Evolutionary conservation across 2,329 filamentous ascomycete species (phyloP), one percentile per base, ranked within the genome.

Genomic region (Aspergillus novoparasiticus): DNA sequence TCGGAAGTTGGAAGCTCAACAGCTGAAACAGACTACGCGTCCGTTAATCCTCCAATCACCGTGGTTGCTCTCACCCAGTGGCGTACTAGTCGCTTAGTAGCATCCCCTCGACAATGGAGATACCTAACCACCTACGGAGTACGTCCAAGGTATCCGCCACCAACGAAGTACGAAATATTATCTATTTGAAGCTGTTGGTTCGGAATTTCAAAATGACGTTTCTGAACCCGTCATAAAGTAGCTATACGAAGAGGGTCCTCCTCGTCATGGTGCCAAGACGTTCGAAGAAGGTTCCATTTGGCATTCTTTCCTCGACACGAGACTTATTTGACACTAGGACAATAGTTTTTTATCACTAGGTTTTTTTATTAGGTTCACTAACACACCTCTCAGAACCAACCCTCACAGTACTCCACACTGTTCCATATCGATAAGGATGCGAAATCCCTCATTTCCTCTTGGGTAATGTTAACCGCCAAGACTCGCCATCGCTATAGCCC

Each of bases 11-110:
- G 48, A 62, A 63, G 57, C 59, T 64, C 53, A 26, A 61, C 58
- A 66, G 66, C 67, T 69, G 67, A 70, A 70, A 69, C 66, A 66
- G 61, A 55, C 66, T 61, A 68, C 63, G 61, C 55, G 61, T 51
- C 41, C 58, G 21, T 21, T 9, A 56, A 43, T 57, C 59, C 45
- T 45, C 66, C 67, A 69, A 69, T 68, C 58, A 67, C 26, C 32
- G 32, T 30, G 46, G 46, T 51, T 26, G 28, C 4, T 23, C 6
- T 10, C 21, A 11, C n/a, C 26, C 30, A 32, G 60, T 59, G 60
- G 60, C 36, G 34, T 34, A n/a, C 58, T 54, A 51, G 50, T 41
- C 46, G 36, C 26, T 50, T 59, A n/a, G n/a, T 50, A 59, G 48
- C 32, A 36, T n/a, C 46, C 19, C 46, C 9, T 59, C 46, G 46